Evolutionary conservation across 1,284 basidiomycete genomes (phyloP).

Genomic region (Hymenochaete sp.): DNA sequence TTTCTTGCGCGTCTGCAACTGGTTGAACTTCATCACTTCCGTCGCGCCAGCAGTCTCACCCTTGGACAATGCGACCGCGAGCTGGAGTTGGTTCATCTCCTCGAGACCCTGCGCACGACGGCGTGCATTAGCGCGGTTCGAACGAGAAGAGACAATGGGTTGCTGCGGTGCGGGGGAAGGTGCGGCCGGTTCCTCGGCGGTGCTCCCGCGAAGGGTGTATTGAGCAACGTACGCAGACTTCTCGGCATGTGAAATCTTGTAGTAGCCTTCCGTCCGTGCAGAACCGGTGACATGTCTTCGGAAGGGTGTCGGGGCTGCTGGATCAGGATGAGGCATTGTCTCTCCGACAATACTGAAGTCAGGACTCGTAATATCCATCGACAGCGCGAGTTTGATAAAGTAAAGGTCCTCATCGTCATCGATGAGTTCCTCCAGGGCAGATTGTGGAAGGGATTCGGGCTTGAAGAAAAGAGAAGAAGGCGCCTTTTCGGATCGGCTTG

Average conservation of each 20-base stretch:
- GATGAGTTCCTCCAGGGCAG: conserved; percentile 51
- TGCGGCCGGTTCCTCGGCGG: conserved; percentile 34
- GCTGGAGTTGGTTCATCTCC: conserved; percentile 81
- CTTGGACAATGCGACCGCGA: conserved; percentile 65
- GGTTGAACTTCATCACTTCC: conserved; percentile 92
- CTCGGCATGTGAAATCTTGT: conserved; percentile 87
- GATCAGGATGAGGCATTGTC: conserved; percentile 27
- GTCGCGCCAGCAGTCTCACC: conserved; percentile 54
- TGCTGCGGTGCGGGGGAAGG: conserved; percentile 44
- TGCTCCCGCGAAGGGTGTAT: conserved; percentile 54
- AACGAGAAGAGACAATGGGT: conserved; percentile 70
- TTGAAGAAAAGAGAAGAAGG: conserved; percentile 28
- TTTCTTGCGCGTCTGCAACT: conserved; percentile 96
- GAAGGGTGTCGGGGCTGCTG: conserved; percentile 35
- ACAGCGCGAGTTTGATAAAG: conserved; percentile 65
- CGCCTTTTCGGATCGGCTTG: conserved; percentile 2
- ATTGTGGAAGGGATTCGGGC: conserved; percentile 49
- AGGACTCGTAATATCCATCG: conserved; percentile 24
- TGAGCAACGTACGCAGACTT: conserved; percentile 86
- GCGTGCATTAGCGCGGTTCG: conserved; percentile 91
- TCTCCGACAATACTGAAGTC: conserved; percentile 23
- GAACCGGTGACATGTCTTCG: conserved; percentile 73
- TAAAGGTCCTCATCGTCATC: conserved; percentile 91
- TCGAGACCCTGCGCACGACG: conserved; percentile 91
- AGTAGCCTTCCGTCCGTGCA: conserved; percentile 89